phyloP scores from a whole-genome alignment of 345 rosid species.

The Hypericum perforatum region DNA sequence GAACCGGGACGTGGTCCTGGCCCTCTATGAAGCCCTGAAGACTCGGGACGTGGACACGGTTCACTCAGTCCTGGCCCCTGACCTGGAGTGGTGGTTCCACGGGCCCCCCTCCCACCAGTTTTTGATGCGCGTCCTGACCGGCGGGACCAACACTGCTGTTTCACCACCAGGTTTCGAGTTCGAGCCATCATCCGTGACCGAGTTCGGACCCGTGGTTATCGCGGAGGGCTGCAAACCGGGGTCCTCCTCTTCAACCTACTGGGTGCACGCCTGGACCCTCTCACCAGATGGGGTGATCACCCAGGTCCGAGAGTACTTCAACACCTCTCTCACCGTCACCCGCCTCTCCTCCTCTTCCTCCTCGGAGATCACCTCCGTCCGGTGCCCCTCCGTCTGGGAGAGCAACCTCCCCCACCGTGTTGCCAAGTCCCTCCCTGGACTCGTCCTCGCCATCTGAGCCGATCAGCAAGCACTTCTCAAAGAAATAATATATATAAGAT shows the following conservation, averaged over 20 bases:
- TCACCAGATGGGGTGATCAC: slow-evolving; percentile 73
- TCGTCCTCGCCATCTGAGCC: slow-evolving; percentile 54
- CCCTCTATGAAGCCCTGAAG: slow-evolving; percentile 75
- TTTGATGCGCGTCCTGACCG: slow-evolving; percentile 95
- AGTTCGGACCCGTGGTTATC: slow-evolving; percentile 61
- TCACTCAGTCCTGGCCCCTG: slow-evolving; percentile 63
- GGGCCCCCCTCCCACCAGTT: slow-evolving; percentile 97
- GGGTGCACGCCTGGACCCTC: slow-evolving; percentile 98
- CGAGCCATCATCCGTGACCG: slow-evolving; percentile 32
- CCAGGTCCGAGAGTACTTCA: slow-evolving; percentile 86
- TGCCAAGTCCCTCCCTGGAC: slow-evolving; percentile 90
- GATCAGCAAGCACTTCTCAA: not conserved
- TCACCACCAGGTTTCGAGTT: slow-evolving; percentile 30
- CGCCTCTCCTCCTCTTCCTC: slow-evolving; percentile 29
- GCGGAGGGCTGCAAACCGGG: slow-evolving; percentile 66
- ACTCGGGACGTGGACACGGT: slow-evolving; percentile 70
- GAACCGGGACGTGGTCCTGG: slow-evolving; percentile 76
- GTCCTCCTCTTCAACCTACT: slow-evolving; percentile 40
- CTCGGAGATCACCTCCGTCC: slow-evolving; percentile 35
- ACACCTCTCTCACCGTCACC: slow-evolving; percentile 86
- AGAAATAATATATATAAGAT: not conserved
- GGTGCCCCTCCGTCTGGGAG: slow-evolving; percentile 77
- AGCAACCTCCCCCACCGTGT: slow-evolving; percentile 55
- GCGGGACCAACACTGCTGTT: slow-evolving; percentile 25
- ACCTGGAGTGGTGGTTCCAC: slow-evolving; percentile 99